These are phyloP conservation scores for Xylaria arbuscula DNA, from an alignment of 2,329 filamentous ascomycete genomes.

Conservation along the genomic window DNA sequence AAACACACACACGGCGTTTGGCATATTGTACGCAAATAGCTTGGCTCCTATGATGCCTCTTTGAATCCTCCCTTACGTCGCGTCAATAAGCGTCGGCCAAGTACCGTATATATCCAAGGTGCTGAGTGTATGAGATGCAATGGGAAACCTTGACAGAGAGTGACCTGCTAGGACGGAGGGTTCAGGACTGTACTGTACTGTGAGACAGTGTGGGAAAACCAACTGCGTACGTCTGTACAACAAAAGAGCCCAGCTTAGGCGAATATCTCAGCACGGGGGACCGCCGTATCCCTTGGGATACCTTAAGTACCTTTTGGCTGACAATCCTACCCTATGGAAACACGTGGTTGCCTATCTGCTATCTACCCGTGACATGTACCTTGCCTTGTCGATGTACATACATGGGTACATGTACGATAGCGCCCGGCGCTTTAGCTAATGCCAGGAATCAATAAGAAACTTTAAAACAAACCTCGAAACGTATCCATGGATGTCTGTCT, in stretches of 20 bases:
- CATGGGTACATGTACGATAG: no score
- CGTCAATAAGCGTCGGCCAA: background rate
- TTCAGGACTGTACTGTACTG: background rate
- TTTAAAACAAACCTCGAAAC: no score
- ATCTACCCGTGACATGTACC: no score
- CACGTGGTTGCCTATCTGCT: constrained; percentile 27
- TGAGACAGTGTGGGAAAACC: constrained; percentile 1
- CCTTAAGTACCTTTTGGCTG: constrained; percentile 18
- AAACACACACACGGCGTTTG: no score
- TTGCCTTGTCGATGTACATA: no score
- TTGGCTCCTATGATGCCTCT: background rate
- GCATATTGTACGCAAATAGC: background rate
- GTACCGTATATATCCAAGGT: background rate
- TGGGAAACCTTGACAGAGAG: constrained; percentile 4
- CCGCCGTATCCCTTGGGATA: background rate
- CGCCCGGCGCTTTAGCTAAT: no score
- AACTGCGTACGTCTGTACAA: constrained; percentile 12
- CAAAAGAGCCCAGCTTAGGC: constrained; percentile 23
- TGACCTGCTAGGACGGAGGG: background rate
- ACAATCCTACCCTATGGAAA: constrained; percentile 32
- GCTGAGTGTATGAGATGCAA: constrained; percentile 10
- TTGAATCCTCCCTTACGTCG: constrained; percentile 9
- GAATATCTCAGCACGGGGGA: constrained; percentile 40
- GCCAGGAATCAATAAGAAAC: no score
- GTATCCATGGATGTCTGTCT: background rate